These are phyloP conservation scores for Starmerella powellii DNA, from an alignment of 805 yeast genomes.

Conservation along the genomic window DNA sequence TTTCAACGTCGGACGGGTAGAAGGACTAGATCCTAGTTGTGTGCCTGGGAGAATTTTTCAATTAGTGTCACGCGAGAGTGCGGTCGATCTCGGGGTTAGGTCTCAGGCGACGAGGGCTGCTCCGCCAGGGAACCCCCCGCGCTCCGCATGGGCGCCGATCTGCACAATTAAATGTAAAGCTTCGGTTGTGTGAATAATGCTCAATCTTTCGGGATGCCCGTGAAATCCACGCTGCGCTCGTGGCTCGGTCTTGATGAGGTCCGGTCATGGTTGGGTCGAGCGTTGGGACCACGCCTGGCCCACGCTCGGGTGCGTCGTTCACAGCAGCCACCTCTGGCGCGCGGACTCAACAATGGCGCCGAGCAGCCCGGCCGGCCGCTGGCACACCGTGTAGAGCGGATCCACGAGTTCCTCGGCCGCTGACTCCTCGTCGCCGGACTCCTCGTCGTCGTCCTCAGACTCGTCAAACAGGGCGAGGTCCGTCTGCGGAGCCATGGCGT, in stretches of 20 bases:
- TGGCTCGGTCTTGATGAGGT: too few relatives aligned
- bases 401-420: constrained; percentile 2
- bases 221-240: too few relatives aligned
- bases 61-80: not conserved
- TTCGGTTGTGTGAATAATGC: too few relatives aligned
- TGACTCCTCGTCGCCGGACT: constrained; percentile 1
- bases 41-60: constrained; percentile 11
- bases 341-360: not conserved
- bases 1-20: constrained; percentile 5
- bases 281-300: too few relatives aligned
- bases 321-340: not conserved
- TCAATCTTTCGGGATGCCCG: too few relatives aligned
- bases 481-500: constrained; percentile 12
- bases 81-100: too few relatives aligned
- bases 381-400: constrained; percentile 11
- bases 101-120: too few relatives aligned
- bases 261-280: too few relatives aligned
- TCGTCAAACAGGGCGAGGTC: constrained; percentile 4
- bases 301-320: too few relatives aligned
- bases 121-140: too few relatives aligned
- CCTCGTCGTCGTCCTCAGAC: constrained; percentile 3
- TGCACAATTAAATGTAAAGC: too few relatives aligned
- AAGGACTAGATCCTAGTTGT: not conserved
- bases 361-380: constrained; percentile 9
- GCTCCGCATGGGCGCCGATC: too few relatives aligned